These are phyloP conservation scores for Prunus padus DNA, from an alignment of 306 rosid species.

Conservation along the genomic window DNA sequence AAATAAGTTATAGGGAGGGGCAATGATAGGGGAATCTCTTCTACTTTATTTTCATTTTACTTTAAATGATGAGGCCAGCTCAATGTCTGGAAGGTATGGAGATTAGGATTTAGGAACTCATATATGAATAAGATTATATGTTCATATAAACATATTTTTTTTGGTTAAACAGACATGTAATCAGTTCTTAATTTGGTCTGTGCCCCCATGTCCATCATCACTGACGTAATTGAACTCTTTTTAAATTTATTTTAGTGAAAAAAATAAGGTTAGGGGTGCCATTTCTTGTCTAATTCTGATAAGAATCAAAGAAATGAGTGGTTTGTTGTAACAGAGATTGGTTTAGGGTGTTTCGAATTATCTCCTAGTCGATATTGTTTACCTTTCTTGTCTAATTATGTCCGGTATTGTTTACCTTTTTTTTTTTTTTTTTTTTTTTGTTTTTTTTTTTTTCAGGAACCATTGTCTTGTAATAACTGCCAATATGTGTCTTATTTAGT, in stretches of 20 bases:
- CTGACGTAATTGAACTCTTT: conserved; percentile 3
- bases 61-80: conserved; percentile 10
- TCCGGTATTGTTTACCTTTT: too few relatives aligned
- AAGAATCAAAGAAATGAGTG: background rate
- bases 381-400: too few relatives aligned
- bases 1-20: background rate
- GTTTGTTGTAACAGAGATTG: background rate
- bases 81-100: conserved; percentile 7
- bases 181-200: background rate
- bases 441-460: too few relatives aligned
- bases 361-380: too few relatives aligned
- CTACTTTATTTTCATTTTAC: background rate
- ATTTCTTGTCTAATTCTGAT: background rate
- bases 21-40: background rate
- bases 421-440: too few relatives aligned
- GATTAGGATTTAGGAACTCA: background rate
- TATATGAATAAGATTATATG: background rate
- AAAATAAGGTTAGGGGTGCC: background rate
- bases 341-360: background rate
- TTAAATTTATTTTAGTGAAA: background rate
- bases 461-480: too few relatives aligned
- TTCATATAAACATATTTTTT: conserved; percentile 10
- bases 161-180: conserved; percentile 13
- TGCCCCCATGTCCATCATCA: conserved; percentile 26
- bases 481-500: too few relatives aligned